Evolutionary conservation across 352 stramenopile species (phyloP), one percentile per base, ranked within the genome.

Genomic region (Lagenidium giganteum): DNA sequence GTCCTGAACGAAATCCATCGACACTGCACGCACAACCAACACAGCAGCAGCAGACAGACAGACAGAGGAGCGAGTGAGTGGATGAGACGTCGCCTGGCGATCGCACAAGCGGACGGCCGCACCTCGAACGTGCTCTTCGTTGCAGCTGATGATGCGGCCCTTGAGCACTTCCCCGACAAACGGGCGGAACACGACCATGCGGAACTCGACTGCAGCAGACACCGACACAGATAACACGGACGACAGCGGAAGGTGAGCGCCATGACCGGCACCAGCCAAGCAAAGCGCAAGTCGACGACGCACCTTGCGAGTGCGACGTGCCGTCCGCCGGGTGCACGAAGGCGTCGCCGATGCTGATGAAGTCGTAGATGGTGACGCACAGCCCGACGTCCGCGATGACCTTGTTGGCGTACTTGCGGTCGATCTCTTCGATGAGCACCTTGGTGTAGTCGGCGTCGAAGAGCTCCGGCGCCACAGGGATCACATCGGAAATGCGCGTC

Each of bases 371-470:
- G 27, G 76, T 83, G 25, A 91, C 67, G 54, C 79, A 91, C 25
- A 91, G 73, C 22, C 79, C 79, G 30, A 89, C 78, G 48, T 89
- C 77, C 4, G 77, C 65, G n/a, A 91, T 64, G 9, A 91, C 76
- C 45, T 91, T 91, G 63, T 91, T 91, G 14, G 76, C 76, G 39
- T 89, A 91, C 58, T 91, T 91, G 43, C 69, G 70, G 51, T 91
- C 75, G 44, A 91, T 84, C 61, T 91, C 79, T 57, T 91, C 76
- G 13, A 84, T 61, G 24, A 91, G 52, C 30, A 87, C 75, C 42
- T 85, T 72, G 43, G 65, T 75, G 62, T 83, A 85, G 61, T 87
- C 69, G 40, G 66, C 56, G 42, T 79, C 67, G 42, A 84, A 83
- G 26, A 86, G 68, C 64, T 76, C 63, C 11, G 75, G 75, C 34